These are phyloP conservation scores for Epichloe sp. DNA, from an alignment of 2,329 filamentous ascomycete genomes.

Conservation along the genomic window DNA sequence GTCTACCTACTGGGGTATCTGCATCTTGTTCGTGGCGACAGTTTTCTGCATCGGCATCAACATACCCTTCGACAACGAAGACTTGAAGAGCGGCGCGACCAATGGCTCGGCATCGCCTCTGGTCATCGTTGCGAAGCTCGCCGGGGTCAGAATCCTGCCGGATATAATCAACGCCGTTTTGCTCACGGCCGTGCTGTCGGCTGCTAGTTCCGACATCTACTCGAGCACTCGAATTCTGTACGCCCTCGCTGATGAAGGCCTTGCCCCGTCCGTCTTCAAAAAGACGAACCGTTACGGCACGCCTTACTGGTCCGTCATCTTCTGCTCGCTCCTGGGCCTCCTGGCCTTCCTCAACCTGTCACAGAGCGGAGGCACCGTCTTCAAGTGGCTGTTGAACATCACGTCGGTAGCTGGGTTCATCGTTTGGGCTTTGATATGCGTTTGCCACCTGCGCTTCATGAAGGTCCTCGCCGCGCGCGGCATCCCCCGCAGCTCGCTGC, in stretches of 20 bases:
- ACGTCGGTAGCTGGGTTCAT: conserved; percentile 57
- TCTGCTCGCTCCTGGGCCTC: conserved; percentile 42
- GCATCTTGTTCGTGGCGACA: conserved; percentile 51
- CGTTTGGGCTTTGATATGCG: conserved; percentile 53
- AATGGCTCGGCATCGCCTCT: conserved; percentile 54
- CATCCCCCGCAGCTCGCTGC: conserved; percentile 43
- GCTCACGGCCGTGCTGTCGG: conserved; percentile 64
- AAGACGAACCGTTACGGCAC: conserved; percentile 48
- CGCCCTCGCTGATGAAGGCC: conserved; percentile 49
- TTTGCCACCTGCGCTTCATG: conserved; percentile 54
- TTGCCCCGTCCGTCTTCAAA: conserved; percentile 47
- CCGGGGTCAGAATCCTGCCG: conserved; percentile 50
- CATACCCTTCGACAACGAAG: conserved; percentile 47
- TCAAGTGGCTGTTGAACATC: conserved; percentile 63
- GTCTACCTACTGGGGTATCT: conserved; percentile 63
- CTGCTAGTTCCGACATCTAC: conserved; percentile 67
- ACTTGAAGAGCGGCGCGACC: conserved; percentile 36
- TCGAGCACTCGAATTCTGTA: conserved; percentile 57
- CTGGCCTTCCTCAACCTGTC: conserved; percentile 58
- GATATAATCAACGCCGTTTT: conserved; percentile 68
- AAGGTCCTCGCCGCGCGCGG: conserved; percentile 41
- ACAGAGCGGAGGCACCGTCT: conserved; percentile 43
- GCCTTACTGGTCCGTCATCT: conserved; percentile 46
- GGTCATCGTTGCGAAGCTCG: conserved; percentile 45
- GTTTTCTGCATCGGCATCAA: conserved; percentile 61